Evolutionary conservation across 2,329 filamentous ascomycete genomes (phyloP), one percentile per base, ranked within the genome.

Genomic region (Colletotrichum higginsianum): DNA sequence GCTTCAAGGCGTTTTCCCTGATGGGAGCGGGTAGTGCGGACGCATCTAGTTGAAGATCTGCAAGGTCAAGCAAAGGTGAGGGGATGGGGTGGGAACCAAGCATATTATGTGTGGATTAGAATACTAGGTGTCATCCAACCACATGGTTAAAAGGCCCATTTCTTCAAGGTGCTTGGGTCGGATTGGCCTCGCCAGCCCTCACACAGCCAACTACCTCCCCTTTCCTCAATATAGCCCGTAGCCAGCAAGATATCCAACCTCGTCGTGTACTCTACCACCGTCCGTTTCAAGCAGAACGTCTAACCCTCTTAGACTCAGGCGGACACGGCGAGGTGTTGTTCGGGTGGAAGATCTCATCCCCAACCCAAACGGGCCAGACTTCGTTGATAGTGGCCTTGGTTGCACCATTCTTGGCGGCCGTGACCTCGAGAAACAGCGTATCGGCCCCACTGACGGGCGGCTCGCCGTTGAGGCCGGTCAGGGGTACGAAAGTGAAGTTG

Each of bases 301-400:
- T 52, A 13, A 26, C n/a, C 5, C 30, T 49, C 40, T 46, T 47
- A 5, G 61, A 21, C 23, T 16, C 49, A 35, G 40, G 38, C 26
- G 49, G 26, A 30, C 57, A 67, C 3, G 65, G 65, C n/a, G 57
- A 42, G n/a, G 65, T 67, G 49, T 67, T 67, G 4, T 67, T 35
- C 46, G 47, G 65, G 65, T 47, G 3, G 21, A 67, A 55, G 15
- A 62, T 52, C 2, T 47, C 57, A 21, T 67, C 49, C 4, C 40
- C 49, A 44, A 21, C 11, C 46, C 23, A 67, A 15, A 62, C 40
- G 23, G 65, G 57, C 23, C 58, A 67, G 15, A 55, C 42, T 26
- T 62, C 57, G 21, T 62, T 56, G 58, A 67, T 67, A 11, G 38
- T 21, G n/a, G 49, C 57, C 16, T 18, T 53, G 30, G 53, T n/a